phyloP scores from a whole-genome alignment of 208 protist species.

The Crithidia mellificae region DNA sequence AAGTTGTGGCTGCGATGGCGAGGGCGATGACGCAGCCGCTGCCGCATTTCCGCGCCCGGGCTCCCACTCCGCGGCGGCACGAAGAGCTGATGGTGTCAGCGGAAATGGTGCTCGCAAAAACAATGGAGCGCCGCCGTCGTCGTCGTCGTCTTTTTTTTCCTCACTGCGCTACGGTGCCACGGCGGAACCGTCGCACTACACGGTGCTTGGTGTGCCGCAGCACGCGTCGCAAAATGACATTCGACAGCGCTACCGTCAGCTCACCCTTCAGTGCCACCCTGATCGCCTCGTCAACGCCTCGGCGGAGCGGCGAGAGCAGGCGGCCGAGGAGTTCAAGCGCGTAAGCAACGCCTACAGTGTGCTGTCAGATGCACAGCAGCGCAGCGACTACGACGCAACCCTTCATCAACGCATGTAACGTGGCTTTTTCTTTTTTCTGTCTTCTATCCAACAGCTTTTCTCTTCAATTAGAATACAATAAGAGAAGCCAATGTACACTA shows the following conservation, averaged over 20 bases:
- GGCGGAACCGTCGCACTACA: conserved; percentile 53
- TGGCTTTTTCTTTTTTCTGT: background rate
- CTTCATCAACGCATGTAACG: conserved; percentile 23
- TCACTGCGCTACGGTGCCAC: background rate
- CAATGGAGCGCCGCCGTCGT: background rate
- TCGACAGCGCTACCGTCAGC: conserved; percentile 57
- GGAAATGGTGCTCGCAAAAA: background rate
- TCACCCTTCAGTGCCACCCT: conserved; percentile 80
- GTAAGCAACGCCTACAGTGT: conserved; percentile 95
- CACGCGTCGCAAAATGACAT: conserved; percentile 50
- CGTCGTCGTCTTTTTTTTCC: background rate
- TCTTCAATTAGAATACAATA: no score
- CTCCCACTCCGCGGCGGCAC: no score
- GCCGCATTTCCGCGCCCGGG: no score
- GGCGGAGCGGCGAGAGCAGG: conserved; percentile 33
- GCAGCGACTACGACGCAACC: conserved; percentile 92
- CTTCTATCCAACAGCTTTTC: background rate
- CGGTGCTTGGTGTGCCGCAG: conserved; percentile 51
- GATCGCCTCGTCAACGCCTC: conserved; percentile 65
- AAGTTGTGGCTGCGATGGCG: no score
- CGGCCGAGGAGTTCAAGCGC: conserved; percentile 90
- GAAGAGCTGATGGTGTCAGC: no score
- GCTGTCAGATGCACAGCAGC: conserved; percentile 89
- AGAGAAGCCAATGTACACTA: no score
- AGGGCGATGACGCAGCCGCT: no score